Conservation (phyloP, 2,329 filamentous ascomycete species). For the Beauveria sp. region DNA sequence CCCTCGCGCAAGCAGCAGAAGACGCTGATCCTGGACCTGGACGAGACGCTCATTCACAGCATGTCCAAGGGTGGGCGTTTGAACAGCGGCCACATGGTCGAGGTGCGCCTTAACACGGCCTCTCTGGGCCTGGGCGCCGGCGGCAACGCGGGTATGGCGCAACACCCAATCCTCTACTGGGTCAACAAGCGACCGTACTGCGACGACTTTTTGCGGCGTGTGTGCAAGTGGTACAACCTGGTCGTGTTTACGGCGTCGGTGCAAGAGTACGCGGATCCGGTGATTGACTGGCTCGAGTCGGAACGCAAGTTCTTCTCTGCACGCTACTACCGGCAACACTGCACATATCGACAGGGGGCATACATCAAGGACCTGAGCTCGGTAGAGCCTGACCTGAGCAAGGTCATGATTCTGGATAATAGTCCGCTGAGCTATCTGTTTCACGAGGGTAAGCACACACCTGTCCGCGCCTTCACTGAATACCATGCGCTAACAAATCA, state of each 20-base stretch:
- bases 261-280: slow-evolving; percentile 96
- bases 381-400: slow-evolving; percentile 93
- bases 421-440: slow-evolving; percentile 98
- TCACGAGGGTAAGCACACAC: slow-evolving; percentile 67
- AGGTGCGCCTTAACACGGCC: slow-evolving; percentile 78
- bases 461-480: neutral
- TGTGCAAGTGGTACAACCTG: slow-evolving; percentile 97
- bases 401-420: slow-evolving; percentile 98
- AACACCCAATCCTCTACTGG: slow-evolving; percentile 96
- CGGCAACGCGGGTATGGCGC: slow-evolving; percentile 41
- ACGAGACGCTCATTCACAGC: slow-evolving; percentile 96
- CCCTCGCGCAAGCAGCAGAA: slow-evolving; percentile 62
- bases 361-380: slow-evolving; percentile 98
- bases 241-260: slow-evolving; percentile 96
- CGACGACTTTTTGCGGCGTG: slow-evolving; percentile 86
- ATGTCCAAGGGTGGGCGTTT: slow-evolving; percentile 94
- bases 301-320: slow-evolving; percentile 95
- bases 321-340: slow-evolving; percentile 93
- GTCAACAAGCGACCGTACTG: slow-evolving; percentile 96
- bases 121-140: slow-evolving; percentile 61
- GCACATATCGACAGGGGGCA: slow-evolving; percentile 87
- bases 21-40: slow-evolving; percentile 89
- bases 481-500: slow-evolving; percentile 28
- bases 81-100: slow-evolving; percentile 97
- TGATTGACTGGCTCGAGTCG: slow-evolving; percentile 96